Conservation (phyloP, 148 eudicot species). For the Linanthus parryae region DNA sequence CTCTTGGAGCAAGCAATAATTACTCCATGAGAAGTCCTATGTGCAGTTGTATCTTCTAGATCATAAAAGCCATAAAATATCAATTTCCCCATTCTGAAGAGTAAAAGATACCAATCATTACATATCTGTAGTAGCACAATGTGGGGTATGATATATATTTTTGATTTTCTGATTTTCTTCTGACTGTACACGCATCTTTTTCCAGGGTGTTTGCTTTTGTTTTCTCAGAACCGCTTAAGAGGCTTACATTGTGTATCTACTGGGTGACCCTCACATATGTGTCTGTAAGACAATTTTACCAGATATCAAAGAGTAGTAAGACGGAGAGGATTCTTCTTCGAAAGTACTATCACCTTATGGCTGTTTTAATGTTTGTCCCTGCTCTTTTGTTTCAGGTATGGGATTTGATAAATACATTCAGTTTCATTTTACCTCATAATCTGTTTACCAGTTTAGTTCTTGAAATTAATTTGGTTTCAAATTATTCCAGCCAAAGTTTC, state of each 20-base stretch:
- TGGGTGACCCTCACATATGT: conserved; percentile 68
- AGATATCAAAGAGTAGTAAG: conserved; percentile 77
- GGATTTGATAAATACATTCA: background rate
- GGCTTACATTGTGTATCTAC: conserved; percentile 72
- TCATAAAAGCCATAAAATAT: no score
- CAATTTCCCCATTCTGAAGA: no score
- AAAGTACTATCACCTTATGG: conserved; percentile 94
- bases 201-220: conserved; percentile 74
- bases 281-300: conserved; percentile 64
- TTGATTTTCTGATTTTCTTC: no score
- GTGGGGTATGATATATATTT: no score
- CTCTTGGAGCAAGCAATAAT: no score
- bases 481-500: conserved; percentile 67
- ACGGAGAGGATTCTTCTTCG: conserved; percentile 90
- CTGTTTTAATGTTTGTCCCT: conserved; percentile 89
- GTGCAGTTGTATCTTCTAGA: no score
- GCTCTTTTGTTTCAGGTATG: conserved; percentile 92
- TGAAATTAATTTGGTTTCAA: background rate
- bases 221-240: conserved; percentile 84
- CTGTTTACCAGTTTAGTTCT: background rate
- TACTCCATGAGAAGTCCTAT: no score
- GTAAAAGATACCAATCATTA: no score
- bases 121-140: no score
- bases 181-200: no score
- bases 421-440: background rate